Conservation (phyloP, 768 basidiomycete genomes). For the Calocera viscosa region DNA sequence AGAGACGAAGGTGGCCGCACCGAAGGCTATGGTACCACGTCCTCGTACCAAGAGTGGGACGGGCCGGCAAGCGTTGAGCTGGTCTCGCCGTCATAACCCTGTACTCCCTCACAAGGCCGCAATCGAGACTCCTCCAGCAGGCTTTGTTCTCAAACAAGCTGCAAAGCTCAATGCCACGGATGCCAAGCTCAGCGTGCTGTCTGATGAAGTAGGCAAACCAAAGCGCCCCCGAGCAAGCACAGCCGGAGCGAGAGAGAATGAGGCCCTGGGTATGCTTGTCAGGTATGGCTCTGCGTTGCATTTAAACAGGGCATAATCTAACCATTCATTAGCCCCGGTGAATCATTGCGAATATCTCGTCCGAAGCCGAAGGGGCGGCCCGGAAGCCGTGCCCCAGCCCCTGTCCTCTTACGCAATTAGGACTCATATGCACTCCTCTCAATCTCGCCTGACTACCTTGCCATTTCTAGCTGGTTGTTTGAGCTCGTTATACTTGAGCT, state of each 20-base stretch:
- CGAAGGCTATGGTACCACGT: not conserved
- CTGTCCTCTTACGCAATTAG: not conserved
- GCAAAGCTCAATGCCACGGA: not conserved
- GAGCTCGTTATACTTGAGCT: not conserved
- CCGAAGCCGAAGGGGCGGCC: not conserved
- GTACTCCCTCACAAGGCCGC: not conserved
- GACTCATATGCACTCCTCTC: not conserved
- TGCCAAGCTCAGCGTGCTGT: not conserved
- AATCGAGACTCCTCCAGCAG: not conserved
- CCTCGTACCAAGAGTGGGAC: not conserved
- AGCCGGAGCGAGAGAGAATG: not conserved
- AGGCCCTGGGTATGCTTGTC: not conserved
- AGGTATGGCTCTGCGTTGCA: not conserved
- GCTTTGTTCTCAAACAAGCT: not conserved
- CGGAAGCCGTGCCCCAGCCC: not conserved
- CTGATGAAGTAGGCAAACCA: not conserved
- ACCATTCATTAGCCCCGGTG: not conserved
- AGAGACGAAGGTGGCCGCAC: not conserved
- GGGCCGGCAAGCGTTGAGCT: not conserved
- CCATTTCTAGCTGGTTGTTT: not conserved
- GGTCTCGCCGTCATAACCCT: not conserved
- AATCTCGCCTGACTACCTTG: not conserved
- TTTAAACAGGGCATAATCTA: not conserved
- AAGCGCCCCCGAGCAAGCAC: not conserved
- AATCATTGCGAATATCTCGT: not conserved